Percentiles rank a stretch among this genome's conserved stretches.
These are phyloP conservation scores for Apiotrichum porosum DNA, from an alignment of 1,284 basidiomycete genomes.

Conservation along the genomic window DNA sequence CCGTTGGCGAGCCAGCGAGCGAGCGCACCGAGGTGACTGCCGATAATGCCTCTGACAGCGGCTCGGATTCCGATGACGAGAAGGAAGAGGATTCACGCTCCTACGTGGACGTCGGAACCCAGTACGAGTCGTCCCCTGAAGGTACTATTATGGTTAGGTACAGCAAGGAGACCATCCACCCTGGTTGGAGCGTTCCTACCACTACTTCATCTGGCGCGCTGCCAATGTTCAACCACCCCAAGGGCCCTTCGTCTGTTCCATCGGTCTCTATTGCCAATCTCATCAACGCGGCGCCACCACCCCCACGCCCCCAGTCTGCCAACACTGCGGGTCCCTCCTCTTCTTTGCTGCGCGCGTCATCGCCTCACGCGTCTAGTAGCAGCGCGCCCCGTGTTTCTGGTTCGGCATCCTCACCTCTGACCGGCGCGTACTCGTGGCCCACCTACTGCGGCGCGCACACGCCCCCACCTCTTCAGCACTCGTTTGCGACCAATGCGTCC, in stretches of 20 bases:
- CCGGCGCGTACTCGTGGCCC: not conserved
- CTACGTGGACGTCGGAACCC: constrained; percentile 1
- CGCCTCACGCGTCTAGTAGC: too few relatives aligned
- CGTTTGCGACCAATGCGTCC: not conserved
- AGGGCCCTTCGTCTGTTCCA: not conserved
- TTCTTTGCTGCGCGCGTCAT: not conserved
- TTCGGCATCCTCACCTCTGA: not conserved
- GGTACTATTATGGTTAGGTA: not conserved
- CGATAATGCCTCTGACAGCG: not conserved
- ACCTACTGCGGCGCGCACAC: not conserved
- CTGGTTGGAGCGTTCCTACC: not conserved
- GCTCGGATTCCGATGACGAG: constrained; percentile 1
- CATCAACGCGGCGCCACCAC: not conserved
- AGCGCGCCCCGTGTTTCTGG: not conserved
- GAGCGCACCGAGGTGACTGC: not conserved
- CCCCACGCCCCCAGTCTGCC: too few relatives aligned
- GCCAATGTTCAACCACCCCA: not conserved
- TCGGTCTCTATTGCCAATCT: not conserved
- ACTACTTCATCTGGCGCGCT: too few relatives aligned
- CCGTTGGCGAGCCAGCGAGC: not conserved
- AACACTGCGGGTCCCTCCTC: not conserved
- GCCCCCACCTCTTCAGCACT: not conserved
- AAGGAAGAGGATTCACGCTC: constrained; percentile 4
- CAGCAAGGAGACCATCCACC: not conserved
- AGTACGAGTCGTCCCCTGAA: constrained; percentile 7